Conservation (phyloP, 2,329 filamentous ascomycete genomes). For the Aspergillus vadensis region DNA sequence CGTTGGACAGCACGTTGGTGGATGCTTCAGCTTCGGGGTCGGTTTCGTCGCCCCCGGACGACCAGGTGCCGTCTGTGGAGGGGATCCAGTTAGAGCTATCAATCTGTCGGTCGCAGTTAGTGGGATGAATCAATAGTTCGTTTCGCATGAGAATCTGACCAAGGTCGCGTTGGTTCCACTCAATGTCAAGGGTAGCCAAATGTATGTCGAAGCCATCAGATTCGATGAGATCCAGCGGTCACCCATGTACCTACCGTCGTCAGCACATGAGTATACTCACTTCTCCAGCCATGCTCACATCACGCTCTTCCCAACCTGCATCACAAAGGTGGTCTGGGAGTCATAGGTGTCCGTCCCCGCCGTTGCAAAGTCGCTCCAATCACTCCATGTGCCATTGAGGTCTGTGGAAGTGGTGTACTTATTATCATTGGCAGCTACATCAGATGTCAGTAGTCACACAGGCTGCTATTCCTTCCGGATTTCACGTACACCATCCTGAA, state of each 20-base stretch:
- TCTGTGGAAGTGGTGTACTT: slow-evolving; percentile 61
- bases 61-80: slow-evolving; percentile 11
- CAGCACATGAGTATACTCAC: neutral
- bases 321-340: slow-evolving; percentile 63
- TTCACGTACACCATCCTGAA: slow-evolving; percentile 16
- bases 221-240: slow-evolving; percentile 67
- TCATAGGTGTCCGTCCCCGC: slow-evolving; percentile 60
- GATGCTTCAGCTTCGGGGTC: slow-evolving; percentile 6
- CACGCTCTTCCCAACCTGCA: slow-evolving; percentile 41
- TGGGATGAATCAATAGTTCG: accelerated
- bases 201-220: slow-evolving; percentile 62
- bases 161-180: slow-evolving; percentile 9
- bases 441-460: neutral
- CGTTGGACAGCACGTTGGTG: slow-evolving; percentile 42
- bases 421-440: slow-evolving; percentile 52
- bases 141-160: neutral
- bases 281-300: slow-evolving; percentile 30
- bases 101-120: neutral
- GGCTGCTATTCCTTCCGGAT: neutral
- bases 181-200: slow-evolving; percentile 62
- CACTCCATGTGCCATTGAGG: slow-evolving; percentile 60
- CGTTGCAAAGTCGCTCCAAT: slow-evolving; percentile 60
- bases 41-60: neutral
- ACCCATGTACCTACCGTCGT: slow-evolving; percentile 56
- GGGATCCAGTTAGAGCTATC: slow-evolving; percentile 11